A percentile compares a stretch with the other conserved stretches of the same genome.
Conservation (phyloP, 148 eudicot genomes). For the Nepenthes mirabilis region DNA sequence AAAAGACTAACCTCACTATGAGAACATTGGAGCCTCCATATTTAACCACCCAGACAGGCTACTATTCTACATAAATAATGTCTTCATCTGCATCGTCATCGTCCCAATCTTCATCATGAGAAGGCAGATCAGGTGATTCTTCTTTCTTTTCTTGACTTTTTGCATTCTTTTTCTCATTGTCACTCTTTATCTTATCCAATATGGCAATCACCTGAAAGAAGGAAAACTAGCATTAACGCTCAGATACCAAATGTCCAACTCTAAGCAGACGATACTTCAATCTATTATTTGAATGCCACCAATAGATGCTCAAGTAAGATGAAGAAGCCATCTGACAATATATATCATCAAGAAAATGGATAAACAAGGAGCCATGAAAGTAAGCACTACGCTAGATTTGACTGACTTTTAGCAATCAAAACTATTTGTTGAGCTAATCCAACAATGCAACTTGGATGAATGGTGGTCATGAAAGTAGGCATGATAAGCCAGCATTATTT, state of each 20-base stretch:
- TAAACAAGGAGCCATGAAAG: too few relatives aligned
- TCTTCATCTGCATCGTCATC: slow-evolving; percentile 71
- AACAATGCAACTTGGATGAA: too few relatives aligned
- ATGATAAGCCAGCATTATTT: too few relatives aligned
- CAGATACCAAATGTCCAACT: background rate
- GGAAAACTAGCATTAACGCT: slow-evolving; percentile 1
- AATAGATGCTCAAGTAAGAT: too few relatives aligned
- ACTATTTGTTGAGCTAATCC: too few relatives aligned
- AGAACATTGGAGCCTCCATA: slow-evolving; percentile 8
- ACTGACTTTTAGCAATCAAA: too few relatives aligned
- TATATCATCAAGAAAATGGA: too few relatives aligned
- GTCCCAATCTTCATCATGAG: slow-evolving; percentile 49
- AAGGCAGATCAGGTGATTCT: slow-evolving; percentile 17
- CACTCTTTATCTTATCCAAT: slow-evolving; percentile 69
- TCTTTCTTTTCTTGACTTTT: slow-evolving; percentile 11
- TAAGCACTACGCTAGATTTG: too few relatives aligned
- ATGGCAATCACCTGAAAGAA: slow-evolving; percentile 74
- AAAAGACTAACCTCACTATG: slow-evolving; percentile 15
- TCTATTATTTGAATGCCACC: too few relatives aligned
- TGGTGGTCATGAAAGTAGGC: too few relatives aligned
- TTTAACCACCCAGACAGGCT: slow-evolving; percentile 3
- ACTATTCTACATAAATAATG: slow-evolving; percentile 58
- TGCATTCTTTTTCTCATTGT: slow-evolving; percentile 29
- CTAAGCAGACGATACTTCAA: background rate
- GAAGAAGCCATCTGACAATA: too few relatives aligned